Evolutionary conservation across 2,329 filamentous ascomycete species (phyloP).

Genomic region (Balansia obtecta): DNA sequence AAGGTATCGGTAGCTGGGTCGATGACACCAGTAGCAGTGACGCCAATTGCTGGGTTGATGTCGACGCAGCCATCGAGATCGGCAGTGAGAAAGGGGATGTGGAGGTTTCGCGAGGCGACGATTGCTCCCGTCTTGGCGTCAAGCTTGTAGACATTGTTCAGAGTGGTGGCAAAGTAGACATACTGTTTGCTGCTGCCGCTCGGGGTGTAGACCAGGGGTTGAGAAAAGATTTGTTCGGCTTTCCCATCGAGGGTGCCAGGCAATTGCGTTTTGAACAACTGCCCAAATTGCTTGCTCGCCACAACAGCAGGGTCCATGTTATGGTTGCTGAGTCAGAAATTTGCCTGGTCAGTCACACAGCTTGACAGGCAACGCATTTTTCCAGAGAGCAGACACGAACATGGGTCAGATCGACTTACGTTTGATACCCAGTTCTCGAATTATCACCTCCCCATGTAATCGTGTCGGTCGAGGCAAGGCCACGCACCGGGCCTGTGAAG

Average conservation of each 20-base stretch:
- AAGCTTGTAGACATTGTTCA: slow-evolving; percentile 46
- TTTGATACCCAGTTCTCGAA: slow-evolving; percentile 39
- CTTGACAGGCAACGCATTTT: too few species aligned
- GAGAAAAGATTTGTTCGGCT: slow-evolving; percentile 39
- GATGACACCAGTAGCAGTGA: slow-evolving; percentile 33
- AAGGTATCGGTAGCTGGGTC: slow-evolving; percentile 31
- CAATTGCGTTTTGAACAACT: slow-evolving; percentile 38
- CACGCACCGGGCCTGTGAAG: slow-evolving; percentile 20
- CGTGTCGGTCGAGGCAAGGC: slow-evolving; percentile 35
- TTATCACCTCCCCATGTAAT: slow-evolving; percentile 50
- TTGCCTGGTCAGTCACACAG: not conserved
- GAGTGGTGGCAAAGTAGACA: slow-evolving; percentile 42
- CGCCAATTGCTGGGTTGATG: slow-evolving; percentile 32
- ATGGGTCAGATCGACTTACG: slow-evolving; percentile 20
- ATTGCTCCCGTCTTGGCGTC: slow-evolving; percentile 41
- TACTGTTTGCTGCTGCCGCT: slow-evolving; percentile 33
- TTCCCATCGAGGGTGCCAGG: slow-evolving; percentile 38
- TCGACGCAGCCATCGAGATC: slow-evolving; percentile 36
- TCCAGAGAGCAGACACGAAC: not conserved
- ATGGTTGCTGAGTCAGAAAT: slow-evolving; percentile 30
- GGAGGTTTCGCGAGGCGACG: slow-evolving; percentile 32
- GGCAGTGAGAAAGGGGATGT: slow-evolving; percentile 34
- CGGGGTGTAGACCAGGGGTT: slow-evolving; percentile 38
- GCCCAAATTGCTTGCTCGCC: slow-evolving; percentile 39
- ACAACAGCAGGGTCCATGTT: slow-evolving; percentile 51